A percentile compares a stretch with the other conserved stretches of the same genome.
Evolutionary conservation across 164 flowering plant species (phyloP).

Genomic region (Akebia trifoliata): DNA sequence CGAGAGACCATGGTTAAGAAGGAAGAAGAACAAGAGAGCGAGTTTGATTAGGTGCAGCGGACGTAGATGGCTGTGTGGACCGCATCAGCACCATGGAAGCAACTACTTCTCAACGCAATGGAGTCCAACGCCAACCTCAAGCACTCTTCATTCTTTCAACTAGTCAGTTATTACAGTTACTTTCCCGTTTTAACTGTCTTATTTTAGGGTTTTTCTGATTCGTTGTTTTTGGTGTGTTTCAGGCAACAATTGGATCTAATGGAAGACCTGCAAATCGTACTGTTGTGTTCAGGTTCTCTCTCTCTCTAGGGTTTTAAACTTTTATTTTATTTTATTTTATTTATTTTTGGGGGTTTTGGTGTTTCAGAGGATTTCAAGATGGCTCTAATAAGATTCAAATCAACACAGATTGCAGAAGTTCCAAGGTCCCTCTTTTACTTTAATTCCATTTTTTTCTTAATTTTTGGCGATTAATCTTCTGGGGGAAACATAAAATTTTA

Average conservation of each 20-base stretch:
- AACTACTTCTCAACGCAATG: slow-evolving; percentile 58
- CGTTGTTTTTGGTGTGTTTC: slow-evolving; percentile 16
- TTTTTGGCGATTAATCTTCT: neutral
- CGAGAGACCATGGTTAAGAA: no score
- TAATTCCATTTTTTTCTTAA: neutral
- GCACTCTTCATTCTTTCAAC: slow-evolving; percentile 69
- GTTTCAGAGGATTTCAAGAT: slow-evolving; percentile 67
- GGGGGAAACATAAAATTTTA: neutral
- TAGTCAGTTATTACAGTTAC: slow-evolving; percentile 12
- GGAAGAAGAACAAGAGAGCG: no score
- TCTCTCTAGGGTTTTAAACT: neutral
- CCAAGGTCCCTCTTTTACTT: slow-evolving; percentile 44
- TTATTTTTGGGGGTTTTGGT: slow-evolving; percentile 9
- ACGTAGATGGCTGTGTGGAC: neutral
- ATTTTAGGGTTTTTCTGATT: slow-evolving; percentile 3
- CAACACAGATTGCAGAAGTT: slow-evolving; percentile 66
- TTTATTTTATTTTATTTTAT: neutral
- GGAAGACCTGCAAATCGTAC: slow-evolving; percentile 89
- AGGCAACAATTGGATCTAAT: slow-evolving; percentile 72
- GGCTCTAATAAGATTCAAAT: slow-evolving; percentile 63
- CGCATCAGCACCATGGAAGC: slow-evolving; percentile 70
- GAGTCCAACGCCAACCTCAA: slow-evolving; percentile 56
- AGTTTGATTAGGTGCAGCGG: neutral
- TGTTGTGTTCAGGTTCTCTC: slow-evolving; percentile 71
- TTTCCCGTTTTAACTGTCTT: neutral